A percentile compares a stretch with the other conserved stretches of the same genome.
Evolutionary conservation across 176 grass and related monocot genomes (phyloP).

Genomic region (Alopecurus myosuroides): DNA sequence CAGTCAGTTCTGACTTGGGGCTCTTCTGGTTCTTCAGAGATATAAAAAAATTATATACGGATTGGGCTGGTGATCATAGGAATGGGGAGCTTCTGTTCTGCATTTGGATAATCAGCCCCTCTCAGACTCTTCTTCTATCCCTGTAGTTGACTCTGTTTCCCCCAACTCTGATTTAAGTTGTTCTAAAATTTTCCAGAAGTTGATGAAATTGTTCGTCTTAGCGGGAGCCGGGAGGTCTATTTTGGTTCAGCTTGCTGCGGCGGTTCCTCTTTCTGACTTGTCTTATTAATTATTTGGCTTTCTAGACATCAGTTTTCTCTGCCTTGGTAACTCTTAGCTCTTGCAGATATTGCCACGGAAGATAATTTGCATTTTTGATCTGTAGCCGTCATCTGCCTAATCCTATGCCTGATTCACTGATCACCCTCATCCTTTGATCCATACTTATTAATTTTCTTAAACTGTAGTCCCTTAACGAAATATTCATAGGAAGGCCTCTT

Average conservation of each 20-base stretch:
- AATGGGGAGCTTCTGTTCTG: background rate
- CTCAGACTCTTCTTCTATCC: background rate
- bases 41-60: background rate
- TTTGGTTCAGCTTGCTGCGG: background rate
- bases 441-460: background rate
- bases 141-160: background rate
- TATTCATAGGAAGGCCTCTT: background rate
- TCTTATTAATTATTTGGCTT: background rate
- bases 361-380: background rate
- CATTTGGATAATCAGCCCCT: background rate
- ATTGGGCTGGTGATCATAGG: background rate
- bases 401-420: background rate
- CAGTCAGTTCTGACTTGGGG: background rate
- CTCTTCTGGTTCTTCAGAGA: background rate
- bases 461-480: background rate
- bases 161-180: background rate
- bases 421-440: background rate
- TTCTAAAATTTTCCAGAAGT: background rate
- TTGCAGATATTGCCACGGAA: background rate
- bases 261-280: background rate
- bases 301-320: background rate
- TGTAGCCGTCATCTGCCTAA: background rate
- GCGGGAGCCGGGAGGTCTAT: background rate
- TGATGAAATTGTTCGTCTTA: background rate
- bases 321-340: background rate